Evolutionary conservation across 2,329 filamentous ascomycete genomes (phyloP).

Genomic region (Fusarium sp.): DNA sequence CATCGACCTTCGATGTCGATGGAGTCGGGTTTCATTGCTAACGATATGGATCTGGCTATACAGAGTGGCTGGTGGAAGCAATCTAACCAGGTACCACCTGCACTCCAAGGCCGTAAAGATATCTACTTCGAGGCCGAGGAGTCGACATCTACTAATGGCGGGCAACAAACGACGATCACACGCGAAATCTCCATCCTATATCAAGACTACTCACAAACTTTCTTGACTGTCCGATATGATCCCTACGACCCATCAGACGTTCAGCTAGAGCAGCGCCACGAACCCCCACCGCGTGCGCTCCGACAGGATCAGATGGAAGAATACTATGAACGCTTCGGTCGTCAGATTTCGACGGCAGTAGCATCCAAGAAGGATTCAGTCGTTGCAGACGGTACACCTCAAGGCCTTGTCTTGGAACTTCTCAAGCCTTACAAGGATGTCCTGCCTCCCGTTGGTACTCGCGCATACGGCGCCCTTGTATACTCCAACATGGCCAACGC

Average conservation of each 20-base stretch:
- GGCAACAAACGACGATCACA: constrained; percentile 77
- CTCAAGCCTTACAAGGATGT: constrained; percentile 79
- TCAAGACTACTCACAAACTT: constrained; percentile 95
- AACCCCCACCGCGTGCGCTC: constrained; percentile 81
- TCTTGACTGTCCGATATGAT: constrained; percentile 85
- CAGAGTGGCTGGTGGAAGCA: constrained; percentile 89
- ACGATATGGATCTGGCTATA: constrained; percentile 82
- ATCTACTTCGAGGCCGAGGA: constrained; percentile 87
- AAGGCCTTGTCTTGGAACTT: constrained; percentile 81
- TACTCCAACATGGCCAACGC: constrained; percentile 97
- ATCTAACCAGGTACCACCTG: constrained; percentile 81
- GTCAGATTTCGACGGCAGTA: constrained; percentile 78
- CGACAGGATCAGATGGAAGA: constrained; percentile 94
- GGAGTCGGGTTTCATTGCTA: constrained; percentile 87
- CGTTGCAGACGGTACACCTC: constrained; percentile 86
- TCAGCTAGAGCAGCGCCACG: constrained; percentile 85
- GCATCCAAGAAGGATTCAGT: constrained; percentile 80
- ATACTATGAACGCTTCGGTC: constrained; percentile 84
- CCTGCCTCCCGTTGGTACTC: constrained; percentile 85
- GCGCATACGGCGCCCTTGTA: constrained; percentile 90
- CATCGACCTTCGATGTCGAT: constrained; percentile 77
- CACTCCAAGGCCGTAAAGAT: constrained; percentile 84
- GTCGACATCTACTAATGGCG: constrained; percentile 74
- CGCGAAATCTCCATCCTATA: constrained; percentile 91
- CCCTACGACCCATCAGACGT: constrained; percentile 78